phyloP scores from a whole-genome alignment of 495 filamentous ascomycete species.

The Neurospora discreta region DNA sequence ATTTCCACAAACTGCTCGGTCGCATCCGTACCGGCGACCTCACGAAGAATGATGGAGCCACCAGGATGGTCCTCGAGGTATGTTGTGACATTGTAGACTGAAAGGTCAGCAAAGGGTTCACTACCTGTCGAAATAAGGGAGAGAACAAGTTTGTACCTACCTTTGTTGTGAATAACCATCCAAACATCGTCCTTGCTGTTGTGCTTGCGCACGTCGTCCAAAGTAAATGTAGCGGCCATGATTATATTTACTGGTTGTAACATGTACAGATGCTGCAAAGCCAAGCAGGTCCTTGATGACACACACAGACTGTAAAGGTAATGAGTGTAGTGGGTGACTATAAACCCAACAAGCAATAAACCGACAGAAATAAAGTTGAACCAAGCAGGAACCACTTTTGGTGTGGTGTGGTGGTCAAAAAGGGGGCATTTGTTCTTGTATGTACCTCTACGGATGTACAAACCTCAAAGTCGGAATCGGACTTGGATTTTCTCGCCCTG shows the following conservation, averaged over 20 bases:
- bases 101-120: not conserved
- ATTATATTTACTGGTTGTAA: not conserved
- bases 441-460: not conserved
- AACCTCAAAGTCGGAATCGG: not conserved
- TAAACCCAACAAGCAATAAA: not conserved
- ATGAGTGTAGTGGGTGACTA: not conserved
- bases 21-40: slow-evolving; percentile 47
- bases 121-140: too few relatives aligned
- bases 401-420: not conserved
- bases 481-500: not conserved
- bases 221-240: slow-evolving; percentile 20
- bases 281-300: not conserved
- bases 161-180: slow-evolving; percentile 48
- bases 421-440: not conserved
- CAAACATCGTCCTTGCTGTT: slow-evolving; percentile 44
- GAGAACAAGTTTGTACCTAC: slow-evolving; percentile 16
- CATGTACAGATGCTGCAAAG: not conserved
- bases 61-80: slow-evolving; percentile 52
- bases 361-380: not conserved
- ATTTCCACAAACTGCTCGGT: slow-evolving; percentile 47
- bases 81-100: slow-evolving; percentile 49
- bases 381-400: not conserved
- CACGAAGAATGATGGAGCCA: slow-evolving; percentile 40
- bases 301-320: not conserved
- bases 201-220: slow-evolving; percentile 41